Evolutionary conservation across 106 monocot genomes (phyloP).

Genomic region (Dactylorhiza incarnata): DNA sequence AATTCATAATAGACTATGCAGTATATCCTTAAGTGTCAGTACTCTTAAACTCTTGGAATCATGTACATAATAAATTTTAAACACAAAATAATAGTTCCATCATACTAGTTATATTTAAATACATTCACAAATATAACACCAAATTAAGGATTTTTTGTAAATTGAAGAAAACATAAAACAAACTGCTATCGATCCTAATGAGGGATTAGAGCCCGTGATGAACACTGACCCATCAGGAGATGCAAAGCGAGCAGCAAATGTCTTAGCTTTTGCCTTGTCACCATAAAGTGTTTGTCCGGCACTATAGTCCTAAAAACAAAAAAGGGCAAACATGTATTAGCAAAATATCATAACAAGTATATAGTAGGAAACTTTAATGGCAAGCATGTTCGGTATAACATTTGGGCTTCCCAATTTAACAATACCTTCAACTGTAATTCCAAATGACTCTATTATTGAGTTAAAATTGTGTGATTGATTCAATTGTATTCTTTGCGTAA

Average conservation of each 20-base stretch:
- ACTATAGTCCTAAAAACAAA: slow-evolving; percentile 43
- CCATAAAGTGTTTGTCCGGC: slow-evolving; percentile 57
- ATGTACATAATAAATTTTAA: background rate
- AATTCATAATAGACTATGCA: background rate
- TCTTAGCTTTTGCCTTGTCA: slow-evolving; percentile 63
- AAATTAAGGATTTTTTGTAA: background rate
- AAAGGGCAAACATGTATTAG: background rate
- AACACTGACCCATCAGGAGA: slow-evolving; percentile 46
- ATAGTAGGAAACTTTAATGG: background rate
- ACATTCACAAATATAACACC: background rate
- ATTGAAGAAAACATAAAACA: background rate
- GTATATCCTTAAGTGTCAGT: background rate
- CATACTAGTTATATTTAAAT: background rate
- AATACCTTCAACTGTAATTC: no score
- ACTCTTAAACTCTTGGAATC: background rate
- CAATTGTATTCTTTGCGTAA: no score
- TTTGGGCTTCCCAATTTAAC: no score
- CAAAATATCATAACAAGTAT: background rate
- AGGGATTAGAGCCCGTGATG: background rate
- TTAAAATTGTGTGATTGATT: no score
- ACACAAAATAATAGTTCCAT: background rate
- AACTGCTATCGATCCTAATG: background rate
- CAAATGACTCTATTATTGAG: no score
- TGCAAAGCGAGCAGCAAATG: slow-evolving; percentile 60
- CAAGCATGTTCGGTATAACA: background rate